A percentile compares a stretch with the other conserved stretches of the same genome.
phyloP scores from a whole-genome alignment of 2,329 filamentous ascomycete species.

The Aspergillus pseudoglaucus region DNA sequence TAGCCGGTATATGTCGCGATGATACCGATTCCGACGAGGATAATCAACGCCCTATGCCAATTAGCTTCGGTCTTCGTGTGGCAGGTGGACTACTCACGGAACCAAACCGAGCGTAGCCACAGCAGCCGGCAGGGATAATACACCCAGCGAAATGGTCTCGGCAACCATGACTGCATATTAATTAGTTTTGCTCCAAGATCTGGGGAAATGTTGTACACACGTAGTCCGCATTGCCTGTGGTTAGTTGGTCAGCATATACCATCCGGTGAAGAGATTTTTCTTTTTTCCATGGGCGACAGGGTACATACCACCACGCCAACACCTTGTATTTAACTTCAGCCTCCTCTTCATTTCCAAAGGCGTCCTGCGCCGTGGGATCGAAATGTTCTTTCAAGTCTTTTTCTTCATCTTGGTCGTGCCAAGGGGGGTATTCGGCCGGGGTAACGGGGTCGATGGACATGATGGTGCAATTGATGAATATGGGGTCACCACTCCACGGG shows the following conservation, averaged over 20 bases:
- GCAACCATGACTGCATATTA: constrained; percentile 45
- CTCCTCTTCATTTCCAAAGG: constrained; percentile 30
- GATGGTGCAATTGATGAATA: neutral
- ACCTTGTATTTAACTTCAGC: constrained; percentile 44
- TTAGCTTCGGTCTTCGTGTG: neutral
- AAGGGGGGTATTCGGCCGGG: neutral
- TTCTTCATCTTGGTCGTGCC: constrained; percentile 3
- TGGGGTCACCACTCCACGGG: neutral
- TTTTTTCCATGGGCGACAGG: neutral
- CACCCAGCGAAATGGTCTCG: constrained; percentile 51
- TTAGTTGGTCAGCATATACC: constrained; percentile 22
- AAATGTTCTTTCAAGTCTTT: constrained; percentile 1
- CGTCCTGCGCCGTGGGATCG: constrained; percentile 14
- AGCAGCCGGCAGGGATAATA: constrained; percentile 48
- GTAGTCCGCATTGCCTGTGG: constrained; percentile 35
- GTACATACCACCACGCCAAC: constrained; percentile 36
- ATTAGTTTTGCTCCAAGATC: constrained; percentile 1
- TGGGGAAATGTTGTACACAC: constrained; percentile 17
- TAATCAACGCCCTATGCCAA: constrained; percentile 33
- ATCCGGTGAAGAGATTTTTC: neutral
- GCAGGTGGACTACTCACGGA: constrained; percentile 28
- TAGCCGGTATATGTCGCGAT: constrained; percentile 53
- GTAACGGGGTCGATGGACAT: neutral
- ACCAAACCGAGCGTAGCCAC: constrained; percentile 49
- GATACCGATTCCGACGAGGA: constrained; percentile 47